Evolutionary conservation across 768 basidiomycete species (phyloP), one percentile per base, ranked within the genome.

Genomic region (Boletales sp.): DNA sequence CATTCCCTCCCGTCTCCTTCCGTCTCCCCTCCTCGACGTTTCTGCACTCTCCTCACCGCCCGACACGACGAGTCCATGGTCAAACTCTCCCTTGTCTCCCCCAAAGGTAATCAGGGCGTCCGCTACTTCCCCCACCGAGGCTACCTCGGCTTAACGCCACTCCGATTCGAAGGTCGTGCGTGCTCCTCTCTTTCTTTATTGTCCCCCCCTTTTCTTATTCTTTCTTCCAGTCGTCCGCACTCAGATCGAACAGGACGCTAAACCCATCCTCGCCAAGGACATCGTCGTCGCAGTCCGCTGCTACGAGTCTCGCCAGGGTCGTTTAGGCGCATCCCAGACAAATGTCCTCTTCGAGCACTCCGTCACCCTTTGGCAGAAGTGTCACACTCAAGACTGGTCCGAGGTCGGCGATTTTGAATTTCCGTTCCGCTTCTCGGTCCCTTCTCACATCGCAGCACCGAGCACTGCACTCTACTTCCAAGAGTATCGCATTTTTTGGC

Each of bases 401-500:
- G 74, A 80, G 41, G 70, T 92, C 55, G 82, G 79, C 39, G 80
- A 85, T 55, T 64, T 79, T 58, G 86, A 90, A 58, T 73, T 77
- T 57, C 82, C 87, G 2, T 93, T 90, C 66, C 80, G 81, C 43
- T 74, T 93, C 60, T 75, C 77, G 40, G 52, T 93, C 24, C 90
- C 90, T 24, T 64, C 77, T 48, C 74, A 77, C 53, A 75, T 79
- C 44, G 68, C 75, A 14, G 86, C 86, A 36, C 84, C 82, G 59
- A 86, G 84, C 65, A 83, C 84, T 42, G 78, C 84, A 13, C 58
- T 68, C 35, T 75, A 81, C 52, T 89, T 83, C 59, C 86, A 86
- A 57, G 86, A 84, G 58, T 93, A 90, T 66, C 77, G 84, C 39
- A 82, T 87, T 62, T 80, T 80, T 62, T 93, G 90, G 90, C 77